A percentile compares a stretch with the other conserved stretches of the same genome.
These are phyloP conservation scores for Populus trichocarpa DNA, from an alignment of 441 rosid genomes.

Conservation along the genomic window DNA sequence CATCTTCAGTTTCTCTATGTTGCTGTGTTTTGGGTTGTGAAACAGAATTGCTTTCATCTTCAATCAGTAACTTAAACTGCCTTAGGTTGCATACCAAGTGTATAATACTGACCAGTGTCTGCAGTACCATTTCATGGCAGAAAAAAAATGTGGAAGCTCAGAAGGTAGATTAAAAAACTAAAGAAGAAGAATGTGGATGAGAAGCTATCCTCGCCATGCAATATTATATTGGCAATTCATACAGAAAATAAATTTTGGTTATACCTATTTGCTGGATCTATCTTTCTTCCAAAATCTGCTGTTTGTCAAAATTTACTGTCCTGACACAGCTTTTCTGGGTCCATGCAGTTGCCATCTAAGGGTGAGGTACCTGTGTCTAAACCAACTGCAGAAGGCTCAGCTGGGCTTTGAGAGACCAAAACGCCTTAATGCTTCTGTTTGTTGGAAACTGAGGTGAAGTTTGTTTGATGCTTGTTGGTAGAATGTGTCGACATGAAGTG, in stretches of 20 bases:
- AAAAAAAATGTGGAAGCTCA: neutral
- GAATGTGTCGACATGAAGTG: conserved; percentile 31
- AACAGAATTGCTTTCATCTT: neutral
- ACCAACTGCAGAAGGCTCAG: neutral
- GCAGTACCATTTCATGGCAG: neutral
- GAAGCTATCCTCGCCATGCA: neutral
- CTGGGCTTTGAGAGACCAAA: neutral
- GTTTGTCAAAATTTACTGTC: neutral
- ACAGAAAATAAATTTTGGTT: neutral
- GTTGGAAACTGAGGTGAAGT: conserved; percentile 1
- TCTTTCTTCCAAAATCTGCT: neutral
- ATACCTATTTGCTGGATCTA: neutral
- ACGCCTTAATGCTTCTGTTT: neutral
- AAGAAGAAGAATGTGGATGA: neutral
- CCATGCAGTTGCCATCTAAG: conserved; percentile 12
- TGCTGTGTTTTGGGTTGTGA: neutral
- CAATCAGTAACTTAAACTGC: neutral
- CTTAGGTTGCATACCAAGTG: neutral
- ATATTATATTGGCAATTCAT: neutral
- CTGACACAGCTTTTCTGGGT: neutral
- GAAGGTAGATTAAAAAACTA: neutral
- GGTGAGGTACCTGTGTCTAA: neutral
- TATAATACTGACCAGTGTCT: neutral
- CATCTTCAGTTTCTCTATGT: neutral
- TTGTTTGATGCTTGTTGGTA: neutral